Evolutionary conservation across 73 alveolate species (phyloP).

Genomic region (Loxodes magnus): DNA sequence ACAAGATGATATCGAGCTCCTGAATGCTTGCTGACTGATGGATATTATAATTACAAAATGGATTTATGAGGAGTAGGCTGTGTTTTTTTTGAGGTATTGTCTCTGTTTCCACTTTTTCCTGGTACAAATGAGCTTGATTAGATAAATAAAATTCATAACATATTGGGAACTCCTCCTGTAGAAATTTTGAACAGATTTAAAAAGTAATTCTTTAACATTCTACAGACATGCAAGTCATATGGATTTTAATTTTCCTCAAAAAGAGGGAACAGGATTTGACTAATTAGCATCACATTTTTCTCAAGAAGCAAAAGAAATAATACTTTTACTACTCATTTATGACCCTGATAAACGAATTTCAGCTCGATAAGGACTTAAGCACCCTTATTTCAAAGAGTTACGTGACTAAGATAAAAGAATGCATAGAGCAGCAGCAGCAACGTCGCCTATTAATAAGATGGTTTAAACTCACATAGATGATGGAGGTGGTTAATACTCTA

Average conservation of each 20-base stretch:
- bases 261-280: slow-evolving; percentile 72
- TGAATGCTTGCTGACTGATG: slow-evolving; percentile 94
- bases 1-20: slow-evolving; percentile 79
- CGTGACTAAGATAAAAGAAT: slow-evolving; percentile 35
- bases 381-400: slow-evolving; percentile 54
- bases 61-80: slow-evolving; percentile 99
- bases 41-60: slow-evolving; percentile 94
- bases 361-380: slow-evolving; percentile 54
- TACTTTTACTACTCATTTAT: slow-evolving; percentile 18
- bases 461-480: too few relatives aligned
- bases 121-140: slow-evolving; percentile 95
- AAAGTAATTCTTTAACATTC: too few relatives aligned
- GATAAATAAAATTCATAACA: slow-evolving; percentile 80
- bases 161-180: slow-evolving; percentile 71
- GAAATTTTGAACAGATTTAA: slow-evolving; percentile 61
- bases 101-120: slow-evolving; percentile 74
- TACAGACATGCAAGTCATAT: slow-evolving; percentile 76
- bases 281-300: slow-evolving; percentile 43
- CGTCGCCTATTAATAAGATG: too few relatives aligned
- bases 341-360: slow-evolving; percentile 40
- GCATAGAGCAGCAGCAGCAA: too few relatives aligned
- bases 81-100: slow-evolving; percentile 89
- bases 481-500: too few relatives aligned
- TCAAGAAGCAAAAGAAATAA: slow-evolving; percentile 41
- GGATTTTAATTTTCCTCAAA: slow-evolving; percentile 70